phyloP scores from a whole-genome alignment of 176 grass and related monocot genomes.

The Oryza longistaminata region DNA sequence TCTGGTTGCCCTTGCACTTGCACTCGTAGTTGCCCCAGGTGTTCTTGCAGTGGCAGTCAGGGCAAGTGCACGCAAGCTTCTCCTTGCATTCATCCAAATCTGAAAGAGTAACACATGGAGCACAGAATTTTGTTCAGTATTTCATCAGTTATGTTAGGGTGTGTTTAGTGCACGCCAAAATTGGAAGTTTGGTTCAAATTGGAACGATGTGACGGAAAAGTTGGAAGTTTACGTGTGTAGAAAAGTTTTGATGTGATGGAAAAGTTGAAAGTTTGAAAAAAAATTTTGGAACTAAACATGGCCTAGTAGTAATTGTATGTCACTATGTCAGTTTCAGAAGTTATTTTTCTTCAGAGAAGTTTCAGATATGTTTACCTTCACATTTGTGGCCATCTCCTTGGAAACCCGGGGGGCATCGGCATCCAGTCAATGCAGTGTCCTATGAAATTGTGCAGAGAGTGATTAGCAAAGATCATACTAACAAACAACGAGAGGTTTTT shows the following conservation, averaged over 20 bases:
- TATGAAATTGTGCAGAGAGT: slow-evolving; percentile 16
- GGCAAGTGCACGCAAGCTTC: slow-evolving; percentile 90
- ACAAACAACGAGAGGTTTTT: not conserved
- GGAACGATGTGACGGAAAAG: too few relatives aligned
- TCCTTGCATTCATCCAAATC: slow-evolving; percentile 87
- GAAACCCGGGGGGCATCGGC: slow-evolving; percentile 78
- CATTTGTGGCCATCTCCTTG: slow-evolving; percentile 78
- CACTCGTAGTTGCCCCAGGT: slow-evolving; percentile 93
- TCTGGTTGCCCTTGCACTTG: slow-evolving; percentile 75
- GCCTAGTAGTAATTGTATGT: not conserved
- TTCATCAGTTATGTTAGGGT: not conserved
- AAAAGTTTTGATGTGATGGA: too few relatives aligned
- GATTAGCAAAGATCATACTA: not conserved
- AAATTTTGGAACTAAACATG: too few relatives aligned
- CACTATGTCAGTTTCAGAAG: not conserved
- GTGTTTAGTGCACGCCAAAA: too few relatives aligned
- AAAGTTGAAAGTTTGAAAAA: too few relatives aligned
- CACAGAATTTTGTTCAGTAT: not conserved
- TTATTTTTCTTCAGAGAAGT: too few relatives aligned
- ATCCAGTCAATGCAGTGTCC: slow-evolving; percentile 54
- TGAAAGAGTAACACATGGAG: slow-evolving; percentile 23
- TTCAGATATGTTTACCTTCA: slow-evolving; percentile 38
- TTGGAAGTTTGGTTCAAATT: too few relatives aligned
- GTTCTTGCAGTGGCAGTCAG: slow-evolving; percentile 91
- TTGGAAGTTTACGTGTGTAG: too few relatives aligned